Conservation (phyloP, 805 yeast species). For the Metschnikowia kunwiensis region DNA sequence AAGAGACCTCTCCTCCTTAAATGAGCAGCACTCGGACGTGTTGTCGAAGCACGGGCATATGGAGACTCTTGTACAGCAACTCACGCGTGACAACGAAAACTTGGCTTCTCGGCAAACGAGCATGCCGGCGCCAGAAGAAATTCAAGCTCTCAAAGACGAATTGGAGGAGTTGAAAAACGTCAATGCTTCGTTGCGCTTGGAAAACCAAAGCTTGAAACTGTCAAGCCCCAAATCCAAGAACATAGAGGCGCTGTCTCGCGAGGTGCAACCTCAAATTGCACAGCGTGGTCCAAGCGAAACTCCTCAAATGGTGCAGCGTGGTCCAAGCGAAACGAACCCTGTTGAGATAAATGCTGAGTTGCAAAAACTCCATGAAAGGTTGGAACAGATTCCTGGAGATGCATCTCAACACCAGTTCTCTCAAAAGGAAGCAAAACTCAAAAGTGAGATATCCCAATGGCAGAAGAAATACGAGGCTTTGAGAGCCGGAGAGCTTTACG, state of each 20-base stretch:
- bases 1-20: conserved; percentile 15
- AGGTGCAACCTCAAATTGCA: background rate
- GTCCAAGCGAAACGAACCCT: background rate
- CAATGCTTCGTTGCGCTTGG: conserved; percentile 35
- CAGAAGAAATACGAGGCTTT: conserved; percentile 49
- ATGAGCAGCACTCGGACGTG: conserved; percentile 4
- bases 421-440: conserved; percentile 18
- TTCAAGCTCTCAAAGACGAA: conserved; percentile 17
- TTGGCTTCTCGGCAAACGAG: conserved; percentile 1
- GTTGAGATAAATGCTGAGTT: conserved; percentile 21
- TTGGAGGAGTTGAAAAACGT: conserved; percentile 28
- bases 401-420: conserved; percentile 6
- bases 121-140: conserved; percentile 8
- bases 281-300: too few relatives aligned
- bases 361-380: conserved; percentile 25
- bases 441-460: conserved; percentile 43
- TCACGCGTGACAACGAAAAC: conserved; percentile 8
- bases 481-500: conserved; percentile 32
- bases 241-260: conserved; percentile 1
- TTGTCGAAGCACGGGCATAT: conserved; percentile 4
- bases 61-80: conserved; percentile 6
- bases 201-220: conserved; percentile 36
- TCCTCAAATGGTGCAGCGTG: background rate
- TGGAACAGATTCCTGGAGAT: conserved; percentile 24
- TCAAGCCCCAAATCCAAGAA: conserved; percentile 1